Base-by-base conservation (phyloP, 108 stramenopile genomes). In the Nitzschia sp. region DNA sequence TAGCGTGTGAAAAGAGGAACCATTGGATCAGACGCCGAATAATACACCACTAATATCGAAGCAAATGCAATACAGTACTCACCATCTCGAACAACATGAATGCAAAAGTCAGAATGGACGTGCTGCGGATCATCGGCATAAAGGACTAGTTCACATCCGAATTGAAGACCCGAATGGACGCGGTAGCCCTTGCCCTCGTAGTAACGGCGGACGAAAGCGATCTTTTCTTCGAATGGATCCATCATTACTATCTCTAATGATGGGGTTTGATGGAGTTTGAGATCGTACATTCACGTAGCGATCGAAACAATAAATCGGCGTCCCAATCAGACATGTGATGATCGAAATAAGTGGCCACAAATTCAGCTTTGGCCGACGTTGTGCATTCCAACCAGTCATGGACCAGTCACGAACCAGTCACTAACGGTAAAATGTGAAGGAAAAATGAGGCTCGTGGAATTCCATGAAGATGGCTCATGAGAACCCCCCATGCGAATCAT, bases 71-170 rank as follows among this genome's bases (percentile, higher is more conserved):
- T 54, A 2, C 21, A 6, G 49, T 19, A 66, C 82, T 9, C 61
- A 84, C 83, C 80, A 64, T 79, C 70, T 2, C 54, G 75, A 62
- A 86, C 78, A 18, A 95, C 80, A 61, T 88, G 80, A 18, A 95
- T 90, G 65, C 94, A 95, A 75, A 95, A 95, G 55, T 95, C 94
- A 17, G 91, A 92, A 68, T 95, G 94, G 19, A 95, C 94, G 13
- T 49, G 46, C 3, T 74, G 64, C 1, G 94, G 94, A 73, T 82
- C 78, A 69, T 95, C 91, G 0, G 94, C 91, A 59, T 95, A 95
- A 0, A 95, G 72, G 36, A 95, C 94, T 5, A 95, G 65, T 54
- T 92, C 91, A 66, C 88, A 89, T 31, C 94, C 94, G 63, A 95
- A 95, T 70, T 92, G 91, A 26, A 95, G 55, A 4, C 94, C 94